Base-by-base conservation (phyloP, 345 rosid species). In the Eucalyptus caleyi region DNA sequence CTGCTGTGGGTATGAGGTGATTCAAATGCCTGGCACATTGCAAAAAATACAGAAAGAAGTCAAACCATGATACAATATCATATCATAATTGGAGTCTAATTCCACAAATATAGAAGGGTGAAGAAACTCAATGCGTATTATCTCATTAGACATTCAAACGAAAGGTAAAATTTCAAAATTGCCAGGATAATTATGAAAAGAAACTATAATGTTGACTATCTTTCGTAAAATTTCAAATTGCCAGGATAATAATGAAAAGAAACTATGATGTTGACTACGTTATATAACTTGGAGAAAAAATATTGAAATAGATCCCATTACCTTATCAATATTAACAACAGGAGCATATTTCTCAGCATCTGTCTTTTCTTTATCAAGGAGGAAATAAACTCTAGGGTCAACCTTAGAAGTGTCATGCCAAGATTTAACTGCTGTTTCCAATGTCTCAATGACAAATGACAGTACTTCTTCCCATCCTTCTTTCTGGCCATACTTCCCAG, bases 371-470 rank as follows among this genome's bases (percentile, higher is more conserved):
- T 94, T 92, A 91, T 98, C 97, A 23, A 95, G 95, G 65, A 96
- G 95, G 90, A 96, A 98, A 93, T 93, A 91, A 87, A 96, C 98
- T 93, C 94, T 94, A 65, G 97, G 93, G 80, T 97, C 99, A 90
- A 97, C 95, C 93, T 94, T 96, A 89, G 96, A 94, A 92, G 95
- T 93, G 91, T 96, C 96, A 90, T 97, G 97, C 98, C 99, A 97
- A 30, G 95, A 92, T 86, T 95, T 97, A 81, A 97, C 94, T 88
- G 99, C 96, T 65, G 94, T 87, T 89, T 97, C 98, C 97, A 98
- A 95, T 13, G 96, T 97, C 92, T 94, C 95, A 86, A 94, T 94
- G 85, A 96, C 91, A 92, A 97, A 98, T 89, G 97, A 92, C 86
- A 95, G 92, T 90, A 94, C 90, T n/a, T 93, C 98, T 89, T 91